Evolutionary conservation across 257 asterid genomes (phyloP), one percentile per base, ranked within the genome.

Genomic region (Solanum chmielewskii): DNA sequence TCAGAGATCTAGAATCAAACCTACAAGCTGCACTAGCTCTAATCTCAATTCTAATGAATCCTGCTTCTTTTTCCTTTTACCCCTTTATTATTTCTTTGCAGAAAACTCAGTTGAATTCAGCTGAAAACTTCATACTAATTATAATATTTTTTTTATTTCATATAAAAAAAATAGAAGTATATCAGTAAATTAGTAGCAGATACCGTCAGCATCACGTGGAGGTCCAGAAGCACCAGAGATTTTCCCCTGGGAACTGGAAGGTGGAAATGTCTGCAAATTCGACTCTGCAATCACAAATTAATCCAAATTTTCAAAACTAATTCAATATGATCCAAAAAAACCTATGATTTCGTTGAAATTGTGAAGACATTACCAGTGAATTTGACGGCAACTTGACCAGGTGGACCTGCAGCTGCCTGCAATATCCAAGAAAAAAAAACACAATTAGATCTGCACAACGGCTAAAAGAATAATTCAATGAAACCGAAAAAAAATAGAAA

Each of bases 201-300:
- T 94, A 97, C 99, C 99, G 78, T 97, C 99, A 2, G 96, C 98
- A 89, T 95, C 99, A 13, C 99, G 98, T 87, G 99, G 99, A n/a
- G 99, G 99, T 56, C 95, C 92, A 77, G 95, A 88, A 49, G 90
- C 95, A 83, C 94, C 93, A 25, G 98, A 89, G 91, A 97, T 95
- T 96, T 97, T 97, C 62, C 98, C 99, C 81, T 94, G 98, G 70
- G 95, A 85, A 83, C 92, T 94, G 11, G 96, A 87, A 66, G 99
- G 98, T 21, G 99, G 98, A 93, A 97, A 97, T 37, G 98, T 93
- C 93, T 97, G 99, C 90, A 95, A 94, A 93, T 93, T 97, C 87
- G 99, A 97, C 49, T 97, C 98, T 95, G 92, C 42, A 85, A 83
- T 69, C 31, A 71, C 86, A 92, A 88, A 76, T 84, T 23, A 86